phyloP scores from a whole-genome alignment of 768 basidiomycete species.

The Cubamyces lactineus region DNA sequence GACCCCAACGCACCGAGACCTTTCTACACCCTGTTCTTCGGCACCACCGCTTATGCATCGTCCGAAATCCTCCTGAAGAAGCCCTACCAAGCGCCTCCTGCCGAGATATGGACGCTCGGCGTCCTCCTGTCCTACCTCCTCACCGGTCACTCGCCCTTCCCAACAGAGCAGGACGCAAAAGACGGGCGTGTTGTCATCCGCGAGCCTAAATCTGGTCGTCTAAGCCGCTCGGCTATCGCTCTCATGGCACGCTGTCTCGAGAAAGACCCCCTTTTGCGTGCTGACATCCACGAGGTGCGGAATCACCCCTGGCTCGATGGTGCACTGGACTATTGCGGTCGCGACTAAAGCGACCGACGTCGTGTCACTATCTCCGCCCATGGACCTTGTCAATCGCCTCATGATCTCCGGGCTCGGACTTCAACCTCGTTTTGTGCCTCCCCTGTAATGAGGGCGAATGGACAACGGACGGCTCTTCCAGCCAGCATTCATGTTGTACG shows the following conservation, averaged over 20 bases:
- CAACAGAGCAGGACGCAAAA: conserved; percentile 79
- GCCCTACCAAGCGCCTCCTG: conserved; percentile 89
- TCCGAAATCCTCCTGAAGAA: conserved; percentile 90
- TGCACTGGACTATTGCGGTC: conserved; percentile 33
- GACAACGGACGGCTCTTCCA: conserved; percentile 3
- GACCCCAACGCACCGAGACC: conserved; percentile 66
- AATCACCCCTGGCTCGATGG: conserved; percentile 79
- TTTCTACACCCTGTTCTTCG: conserved; percentile 81
- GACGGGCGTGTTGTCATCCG: conserved; percentile 61
- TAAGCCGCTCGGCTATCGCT: conserved; percentile 50
- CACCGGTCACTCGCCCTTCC: conserved; percentile 92
- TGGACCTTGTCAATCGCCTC: neutral
- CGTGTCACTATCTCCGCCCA: neutral
- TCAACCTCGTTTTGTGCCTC: neutral
- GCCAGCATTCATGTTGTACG: conserved; percentile 13
- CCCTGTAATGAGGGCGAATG: neutral
- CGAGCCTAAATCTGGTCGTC: conserved; percentile 24
- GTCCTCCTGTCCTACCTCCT: conserved; percentile 94
- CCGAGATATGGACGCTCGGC: conserved; percentile 96
- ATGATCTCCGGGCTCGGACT: neutral
- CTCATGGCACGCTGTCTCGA: conserved; percentile 81
- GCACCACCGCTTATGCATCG: conserved; percentile 94
- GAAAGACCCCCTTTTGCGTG: conserved; percentile 78
- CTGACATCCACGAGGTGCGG: conserved; percentile 80
- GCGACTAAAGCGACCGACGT: conserved; percentile 14